phyloP scores from a whole-genome alignment of 495 filamentous ascomycete genomes.

The Glonium stellatum region DNA sequence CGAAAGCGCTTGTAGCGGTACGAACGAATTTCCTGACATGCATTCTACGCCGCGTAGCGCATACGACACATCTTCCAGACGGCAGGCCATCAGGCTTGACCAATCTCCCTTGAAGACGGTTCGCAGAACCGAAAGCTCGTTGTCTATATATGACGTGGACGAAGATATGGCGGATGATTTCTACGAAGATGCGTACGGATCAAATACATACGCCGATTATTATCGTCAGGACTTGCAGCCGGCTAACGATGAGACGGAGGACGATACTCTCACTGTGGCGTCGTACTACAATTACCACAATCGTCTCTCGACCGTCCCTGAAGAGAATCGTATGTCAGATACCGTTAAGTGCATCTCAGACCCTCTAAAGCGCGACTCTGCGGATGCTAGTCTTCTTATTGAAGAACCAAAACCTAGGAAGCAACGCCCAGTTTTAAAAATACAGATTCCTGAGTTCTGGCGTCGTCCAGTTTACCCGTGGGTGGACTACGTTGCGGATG shows the following conservation, averaged over 20 bases:
- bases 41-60: neutral
- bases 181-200: neutral
- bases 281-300: neutral
- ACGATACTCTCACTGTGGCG: neutral
- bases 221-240: neutral
- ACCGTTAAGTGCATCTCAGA: neutral
- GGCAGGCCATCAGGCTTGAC: neutral
- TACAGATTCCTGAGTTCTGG: too few species aligned
- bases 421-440: neutral
- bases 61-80: neutral
- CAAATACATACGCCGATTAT: neutral
- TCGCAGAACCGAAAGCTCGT: neutral
- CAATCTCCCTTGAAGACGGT: neutral
- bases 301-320: neutral
- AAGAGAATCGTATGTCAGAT: neutral
- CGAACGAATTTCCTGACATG: neutral
- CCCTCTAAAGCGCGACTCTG: neutral
- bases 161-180: neutral
- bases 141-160: neutral
- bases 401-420: neutral
- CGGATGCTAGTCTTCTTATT: neutral
- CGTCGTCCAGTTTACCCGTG: neutral
- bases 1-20: neutral
- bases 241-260: neutral
- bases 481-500: neutral